Evolutionary conservation across 1,284 basidiomycete species (phyloP).

Genomic region (Cryptococcus wingfieldii): DNA sequence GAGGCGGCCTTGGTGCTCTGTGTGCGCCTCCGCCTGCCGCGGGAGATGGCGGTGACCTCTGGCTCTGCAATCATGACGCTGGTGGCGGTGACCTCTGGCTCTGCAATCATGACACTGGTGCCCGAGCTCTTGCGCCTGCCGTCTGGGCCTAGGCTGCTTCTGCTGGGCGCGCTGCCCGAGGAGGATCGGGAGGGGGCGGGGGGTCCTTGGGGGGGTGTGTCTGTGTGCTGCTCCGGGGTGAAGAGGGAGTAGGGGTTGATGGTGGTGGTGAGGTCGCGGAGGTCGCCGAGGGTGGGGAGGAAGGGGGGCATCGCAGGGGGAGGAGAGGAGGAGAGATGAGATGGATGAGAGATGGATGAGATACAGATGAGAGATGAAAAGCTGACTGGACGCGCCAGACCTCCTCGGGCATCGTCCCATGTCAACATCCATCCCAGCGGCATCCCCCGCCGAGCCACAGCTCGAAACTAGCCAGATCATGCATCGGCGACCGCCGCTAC

Average conservation of each 20-base stretch:
- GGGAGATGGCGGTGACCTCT: constrained; percentile 4
- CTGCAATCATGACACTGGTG: constrained; percentile 17
- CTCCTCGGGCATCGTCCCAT: too few species aligned
- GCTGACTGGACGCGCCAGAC: too few species aligned
- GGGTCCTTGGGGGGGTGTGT: constrained; percentile 1
- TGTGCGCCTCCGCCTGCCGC: background rate
- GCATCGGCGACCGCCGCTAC: background rate
- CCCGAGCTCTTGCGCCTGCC: constrained; percentile 13
- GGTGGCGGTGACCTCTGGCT: constrained; percentile 12
- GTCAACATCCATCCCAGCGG: too few species aligned
- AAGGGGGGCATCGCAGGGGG: constrained; percentile 25
- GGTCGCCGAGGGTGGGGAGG: constrained; percentile 27
- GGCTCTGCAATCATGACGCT: constrained; percentile 21
- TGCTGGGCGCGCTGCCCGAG: constrained; percentile 7
- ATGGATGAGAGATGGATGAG: too few species aligned
- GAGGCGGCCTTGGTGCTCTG: background rate
- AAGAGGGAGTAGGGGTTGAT: constrained; percentile 35
- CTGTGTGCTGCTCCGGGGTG: constrained; percentile 7
- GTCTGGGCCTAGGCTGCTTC: background rate
- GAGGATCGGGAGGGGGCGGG: constrained; percentile 7
- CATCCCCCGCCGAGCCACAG: too few species aligned
- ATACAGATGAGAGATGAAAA: background rate
- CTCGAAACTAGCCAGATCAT: too few species aligned
- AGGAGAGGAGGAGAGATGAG: background rate
- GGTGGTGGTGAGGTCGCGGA: constrained; percentile 24